Base-by-base conservation (phyloP, 2,329 filamentous ascomycete genomes). In the Aspergillus sojae region DNA sequence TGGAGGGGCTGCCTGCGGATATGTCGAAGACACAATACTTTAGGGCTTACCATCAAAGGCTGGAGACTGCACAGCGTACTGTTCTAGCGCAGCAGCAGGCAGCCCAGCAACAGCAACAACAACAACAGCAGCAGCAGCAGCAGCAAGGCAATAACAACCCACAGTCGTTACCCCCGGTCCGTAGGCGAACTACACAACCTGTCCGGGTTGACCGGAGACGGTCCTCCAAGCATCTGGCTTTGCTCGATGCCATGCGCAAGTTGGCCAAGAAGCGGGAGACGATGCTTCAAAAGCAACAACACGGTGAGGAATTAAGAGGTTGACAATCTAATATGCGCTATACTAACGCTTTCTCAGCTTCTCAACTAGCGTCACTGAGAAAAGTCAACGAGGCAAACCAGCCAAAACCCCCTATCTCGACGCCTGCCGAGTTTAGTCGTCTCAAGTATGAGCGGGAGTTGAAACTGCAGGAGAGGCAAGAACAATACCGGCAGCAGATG, bases 11-110 rank as follows among this genome's bases (percentile, higher is more conserved):
- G 43, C 94, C 95, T 5, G 88, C 90, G 12, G 95, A 99, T 68
- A 96, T 98, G 90, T 89, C 91, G 21, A 97, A 97, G 80, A 97
- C 93, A 0, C 91, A 94, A 52, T 99, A 98, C 76, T 99, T 98
- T 84, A 92, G 93, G 72, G 87, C 87, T 12, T 90, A 89, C 71
- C 87, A 87, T 65, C 81, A 85, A 61, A 80, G 88, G 45, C 80
- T 90, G 50, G 88, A 91, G 70, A 83, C 86, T 60, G 88, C 88
- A 30, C 85, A 88, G 61, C 83, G 86, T 66, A 85, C 84, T 52
- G 82, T 88, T 5, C 78, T 85, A 63, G 83, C 85, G 16, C 83
- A 87, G 62, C 85, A 86, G 61, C 85, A 86, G 81, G 73, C 79
- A 84, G 68, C 78, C 79, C 64, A 66, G 32, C 64, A 65, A 26